Evolutionary conservation across 202 grass and related monocot species (phyloP), one percentile per base, ranked within the genome.

Genomic region (Saccharum hybrid): DNA sequence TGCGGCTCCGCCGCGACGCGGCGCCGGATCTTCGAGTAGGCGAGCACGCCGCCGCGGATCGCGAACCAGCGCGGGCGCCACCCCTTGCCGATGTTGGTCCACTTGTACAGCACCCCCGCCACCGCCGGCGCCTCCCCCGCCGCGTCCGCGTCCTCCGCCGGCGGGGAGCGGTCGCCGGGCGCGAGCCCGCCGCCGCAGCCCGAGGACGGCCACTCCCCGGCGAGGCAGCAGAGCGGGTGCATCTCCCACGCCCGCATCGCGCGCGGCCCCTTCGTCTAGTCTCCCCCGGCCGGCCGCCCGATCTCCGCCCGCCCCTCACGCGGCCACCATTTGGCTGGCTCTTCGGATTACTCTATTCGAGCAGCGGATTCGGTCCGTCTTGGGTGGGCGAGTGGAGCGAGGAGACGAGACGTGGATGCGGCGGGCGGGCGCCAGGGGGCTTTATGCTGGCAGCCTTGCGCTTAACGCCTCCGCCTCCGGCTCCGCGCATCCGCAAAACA

Each of bases 211-310:
- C 23, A 85, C 64, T 91, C 92, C 11, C 83, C 78, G 33, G 74
- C 78, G 57, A 94, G 87, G 89, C 92, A 94, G 78, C 92, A 94
- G 77, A 94, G 92, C 66, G 92, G 92, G 87, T 94, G 92, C 92
- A 91, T 87, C 64, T 91, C 89, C 81, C 84, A 71, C 10, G 65
- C 68, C 65, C 89, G 81, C 92, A 94, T 94, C 76, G 45, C 66
- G 65, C 54, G 5, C 7, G 21, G 39, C 23, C 21, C 21, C 3
- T 1, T 23, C 10, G 19, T n/a, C n/a, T 49, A 46, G 46, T 49
- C 13, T 49, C 46, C 1, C 45, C 0, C 52, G 19, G 5, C 8
- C 60, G 7, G 41, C 3, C 21, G 42, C 6, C 33, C 75, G 63
- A 77, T 81, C 61, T 41, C 22, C 36, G 31, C 31, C 10, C 4